Conservation (phyloP, 2,329 filamentous ascomycete genomes). For the Peltaster fructicola region DNA sequence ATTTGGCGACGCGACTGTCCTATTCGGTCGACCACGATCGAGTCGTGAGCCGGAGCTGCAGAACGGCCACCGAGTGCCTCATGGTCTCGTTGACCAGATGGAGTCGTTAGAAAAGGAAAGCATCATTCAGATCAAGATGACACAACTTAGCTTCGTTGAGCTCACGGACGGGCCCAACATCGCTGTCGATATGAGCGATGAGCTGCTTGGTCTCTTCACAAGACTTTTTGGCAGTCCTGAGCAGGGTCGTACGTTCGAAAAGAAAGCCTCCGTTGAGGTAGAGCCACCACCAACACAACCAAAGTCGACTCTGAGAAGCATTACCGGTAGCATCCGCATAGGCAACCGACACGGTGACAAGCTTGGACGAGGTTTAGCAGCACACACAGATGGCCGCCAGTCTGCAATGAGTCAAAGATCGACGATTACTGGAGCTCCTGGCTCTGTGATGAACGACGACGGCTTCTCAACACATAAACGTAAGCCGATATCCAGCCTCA, state of each 20-base stretch:
- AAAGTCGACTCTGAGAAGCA: conserved; percentile 25
- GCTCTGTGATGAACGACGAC: conserved; percentile 57
- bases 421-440: conserved; percentile 27
- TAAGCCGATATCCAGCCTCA: too few species aligned
- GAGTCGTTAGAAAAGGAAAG: conserved; percentile 68
- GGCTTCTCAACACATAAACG: conserved; percentile 18
- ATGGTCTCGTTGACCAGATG: conserved; percentile 57
- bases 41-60: conserved; percentile 14
- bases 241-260: conserved; percentile 24
- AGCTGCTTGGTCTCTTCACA: conserved; percentile 66
- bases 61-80: conserved; percentile 1
- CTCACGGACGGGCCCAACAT: conserved; percentile 65
- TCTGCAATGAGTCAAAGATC: conserved; percentile 8
- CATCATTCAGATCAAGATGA: conserved; percentile 91
- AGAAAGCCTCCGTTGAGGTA: conserved; percentile 30
- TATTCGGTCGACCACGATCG: conserved; percentile 48
- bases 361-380: too few species aligned
- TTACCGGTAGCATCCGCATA: conserved; percentile 64
- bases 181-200: conserved; percentile 75
- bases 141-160: conserved; percentile 71
- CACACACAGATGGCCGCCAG: conserved; percentile 10
- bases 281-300: conserved; percentile 10
- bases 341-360: too few species aligned
- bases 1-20: conserved; percentile 52
- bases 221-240: conserved; percentile 55